Base-by-base conservation (phyloP, 208 protist species). In the Porcisia deanei region DNA sequence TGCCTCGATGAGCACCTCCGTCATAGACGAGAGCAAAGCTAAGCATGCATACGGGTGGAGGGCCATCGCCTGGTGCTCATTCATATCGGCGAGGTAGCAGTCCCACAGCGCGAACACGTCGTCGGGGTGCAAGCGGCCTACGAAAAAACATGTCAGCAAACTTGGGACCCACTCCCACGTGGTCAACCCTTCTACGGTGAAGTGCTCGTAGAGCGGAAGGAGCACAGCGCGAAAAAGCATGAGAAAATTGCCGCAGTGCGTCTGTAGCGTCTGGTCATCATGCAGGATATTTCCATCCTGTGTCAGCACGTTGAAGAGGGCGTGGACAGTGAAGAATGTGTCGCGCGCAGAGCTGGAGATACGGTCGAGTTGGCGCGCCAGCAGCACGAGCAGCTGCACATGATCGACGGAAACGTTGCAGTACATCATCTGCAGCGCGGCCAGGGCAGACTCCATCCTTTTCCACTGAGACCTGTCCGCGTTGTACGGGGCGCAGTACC, bases 101-200 rank as follows among this genome's bases (percentile, higher is more conserved):
- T 97, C 93, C 91, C 91, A 96, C 55, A 97, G 71, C 1, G 85
- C 85, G 54, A 94, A 82, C 57, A 96, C 70, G 73, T 97, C 91
- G 16, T 92, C 87, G 18, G 78, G 80, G 61, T 94, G 89, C 73
- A 97, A 76, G 49, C 85, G 83, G 25, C 82, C 89, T 4, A 91
- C 89, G 34, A 97, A 83, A 18, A 97, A 80, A 25, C 82, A 86
- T 16, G 75, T 83, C 47, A 97, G 79, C 81, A 96, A 76, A 10
- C 74, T 84, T 8, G 91, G 93, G 64, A 95, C 73, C 93, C 93
- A 97, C 73, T 94, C 91, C 70, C 86, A 75, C 18, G 85, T 83
- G 1, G 84, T 81, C 37, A 97, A 71, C 3, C 90, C 86, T 65
- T 95, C 87, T 39, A 72, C 72, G 18, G 86, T 85, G 76, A 97